Conservation (phyloP, 1,139 yeast genomes). For the Meyerozyma sp. region DNA sequence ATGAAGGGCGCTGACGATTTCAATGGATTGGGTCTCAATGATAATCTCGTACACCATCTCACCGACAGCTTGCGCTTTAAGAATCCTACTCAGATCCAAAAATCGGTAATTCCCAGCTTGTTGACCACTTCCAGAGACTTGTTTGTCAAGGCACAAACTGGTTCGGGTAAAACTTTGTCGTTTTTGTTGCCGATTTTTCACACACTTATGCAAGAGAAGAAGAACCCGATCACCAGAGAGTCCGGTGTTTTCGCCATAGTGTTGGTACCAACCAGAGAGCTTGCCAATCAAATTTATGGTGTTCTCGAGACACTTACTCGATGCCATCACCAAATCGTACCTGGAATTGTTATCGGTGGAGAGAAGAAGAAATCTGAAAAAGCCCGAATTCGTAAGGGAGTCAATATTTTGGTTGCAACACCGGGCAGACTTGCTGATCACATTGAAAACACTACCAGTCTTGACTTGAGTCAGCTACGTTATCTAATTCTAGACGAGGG, state of each 20-base stretch:
- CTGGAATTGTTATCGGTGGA: slow-evolving; percentile 92
- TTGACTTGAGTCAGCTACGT: slow-evolving; percentile 67
- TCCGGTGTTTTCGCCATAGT: slow-evolving; percentile 86
- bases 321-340: slow-evolving; percentile 79
- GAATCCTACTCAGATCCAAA: slow-evolving; percentile 83
- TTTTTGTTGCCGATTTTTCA: slow-evolving; percentile 80
- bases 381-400: slow-evolving; percentile 86
- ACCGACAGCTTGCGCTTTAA: slow-evolving; percentile 52
- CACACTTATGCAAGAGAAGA: slow-evolving; percentile 50
- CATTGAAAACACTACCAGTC: slow-evolving; percentile 72
- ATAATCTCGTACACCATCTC: slow-evolving; percentile 49
- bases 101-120: slow-evolving; percentile 72
- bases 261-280: slow-evolving; percentile 88
- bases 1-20: slow-evolving; percentile 64
- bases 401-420: slow-evolving; percentile 82
- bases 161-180: slow-evolving; percentile 90
- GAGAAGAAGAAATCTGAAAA: slow-evolving; percentile 91
- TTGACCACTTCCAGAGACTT: slow-evolving; percentile 54
- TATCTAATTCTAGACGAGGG: slow-evolving; percentile 93
- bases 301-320: slow-evolving; percentile 68
- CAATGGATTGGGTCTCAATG: slow-evolving; percentile 64
- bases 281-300: slow-evolving; percentile 85
- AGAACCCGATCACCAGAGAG: slow-evolving; percentile 51
- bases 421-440: slow-evolving; percentile 93
- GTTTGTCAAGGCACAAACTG: slow-evolving; percentile 91